Evolutionary conservation across 805 yeast genomes (phyloP), one percentile per base, ranked within the genome.

Genomic region (Pichia gijzeniarum): DNA sequence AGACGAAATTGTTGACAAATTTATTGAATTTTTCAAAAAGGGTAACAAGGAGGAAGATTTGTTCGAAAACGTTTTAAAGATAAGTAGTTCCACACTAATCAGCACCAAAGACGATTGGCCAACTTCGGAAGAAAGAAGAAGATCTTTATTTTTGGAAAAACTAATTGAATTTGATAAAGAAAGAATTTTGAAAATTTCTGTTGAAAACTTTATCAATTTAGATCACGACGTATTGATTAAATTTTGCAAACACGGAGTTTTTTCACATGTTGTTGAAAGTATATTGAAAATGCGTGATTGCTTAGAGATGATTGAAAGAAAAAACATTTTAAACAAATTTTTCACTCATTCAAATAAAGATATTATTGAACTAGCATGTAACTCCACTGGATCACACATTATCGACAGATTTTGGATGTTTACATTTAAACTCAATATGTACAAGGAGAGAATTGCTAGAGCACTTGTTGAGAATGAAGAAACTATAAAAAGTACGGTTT

Each of bases 31-130:
- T 66, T 59, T 71, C 70, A 57, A 53, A 31, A 56, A 55, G 25
- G 64, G 40, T 49, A 63, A 55, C 9, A 66, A 63, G 30, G 55
- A 58, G 1, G 63, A 69, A 22, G 79, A 73, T 48, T 72, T 86
- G 40, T 67, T 85, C 49, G 95, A 85, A 53, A 82, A 81, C 49
- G 74, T 83, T 20, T 68, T 87, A 42, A 75, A 75, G 54, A 63
- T 87, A 50, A 71, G 80, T 5, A 67, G 76, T 1, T 85, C 95
- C 0, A 87, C 95, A 0, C 66, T 87, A 45, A 93, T 91, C 27
- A 85, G 85, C 62, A 82, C 88, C 2, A 76, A 77, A 51, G 95
- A 80, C 53, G 95, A 87, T 61, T 86, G 95, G 95, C 95, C 95
- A 39, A 87, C 95, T 1, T 84, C 89, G 0, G 93, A 85, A 55